These are phyloP conservation scores for Lippia alba DNA, from an alignment of 305 asterid genomes.

Conservation along the genomic window DNA sequence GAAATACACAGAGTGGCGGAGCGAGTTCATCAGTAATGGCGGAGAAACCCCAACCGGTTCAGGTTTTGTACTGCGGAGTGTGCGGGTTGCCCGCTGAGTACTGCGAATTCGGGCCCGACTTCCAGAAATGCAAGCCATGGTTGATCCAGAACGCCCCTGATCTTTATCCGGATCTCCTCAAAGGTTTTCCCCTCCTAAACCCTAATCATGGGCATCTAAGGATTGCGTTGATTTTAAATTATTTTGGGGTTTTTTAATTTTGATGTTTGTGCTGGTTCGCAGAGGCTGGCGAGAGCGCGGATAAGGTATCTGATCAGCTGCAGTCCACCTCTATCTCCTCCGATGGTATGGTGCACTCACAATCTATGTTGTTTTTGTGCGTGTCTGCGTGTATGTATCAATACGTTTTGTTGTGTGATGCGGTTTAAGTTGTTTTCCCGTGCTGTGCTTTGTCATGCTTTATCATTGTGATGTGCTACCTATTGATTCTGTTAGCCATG, in stretches of 20 bases:
- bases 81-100: conserved; percentile 96
- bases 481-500: background rate
- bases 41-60: conserved; percentile 76
- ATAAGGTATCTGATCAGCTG: conserved; percentile 73
- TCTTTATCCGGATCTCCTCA: conserved; percentile 81
- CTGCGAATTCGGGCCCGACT: conserved; percentile 94
- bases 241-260: conserved; percentile 9
- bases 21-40: conserved; percentile 57
- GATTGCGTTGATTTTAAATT: background rate
- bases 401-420: background rate
- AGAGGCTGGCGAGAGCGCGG: conserved; percentile 70
- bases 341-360: conserved; percentile 49
- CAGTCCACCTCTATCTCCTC: conserved; percentile 81
- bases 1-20: conserved; percentile 15
- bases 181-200: conserved; percentile 54
- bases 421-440: conserved; percentile 4
- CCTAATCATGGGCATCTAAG: conserved; percentile 22
- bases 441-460: conserved; percentile 8
- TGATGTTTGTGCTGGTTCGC: conserved; percentile 29
- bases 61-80: conserved; percentile 78
- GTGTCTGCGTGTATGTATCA: background rate
- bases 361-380: background rate
- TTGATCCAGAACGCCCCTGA: conserved; percentile 78
- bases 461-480: background rate
- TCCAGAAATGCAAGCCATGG: conserved; percentile 98